phyloP scores from a whole-genome alignment of 140 eudicot genomes.

The Flaveria floridana region DNA sequence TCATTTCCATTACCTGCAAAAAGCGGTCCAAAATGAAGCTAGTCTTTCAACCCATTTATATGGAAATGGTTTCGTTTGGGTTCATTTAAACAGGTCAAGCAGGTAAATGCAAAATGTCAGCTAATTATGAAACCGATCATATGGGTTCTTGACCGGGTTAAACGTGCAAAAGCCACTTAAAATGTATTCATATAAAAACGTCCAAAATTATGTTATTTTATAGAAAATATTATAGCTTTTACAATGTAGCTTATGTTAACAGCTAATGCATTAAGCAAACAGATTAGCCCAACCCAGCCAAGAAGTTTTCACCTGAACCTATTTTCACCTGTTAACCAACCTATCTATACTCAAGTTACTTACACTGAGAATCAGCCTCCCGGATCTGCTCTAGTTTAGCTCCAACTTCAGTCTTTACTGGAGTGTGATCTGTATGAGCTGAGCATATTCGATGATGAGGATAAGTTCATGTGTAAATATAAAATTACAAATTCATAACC shows the following conservation, averaged over 20 bases:
- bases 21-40: slow-evolving; percentile 13
- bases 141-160: neutral
- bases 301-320: neutral
- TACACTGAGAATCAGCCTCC: slow-evolving; percentile 42
- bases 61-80: neutral
- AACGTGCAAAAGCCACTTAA: neutral
- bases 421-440: slow-evolving; percentile 53
- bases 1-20: slow-evolving; percentile 55
- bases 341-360: slow-evolving; percentile 14
- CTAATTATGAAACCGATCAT: neutral
- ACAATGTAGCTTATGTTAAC: neutral
- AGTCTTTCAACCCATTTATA: slow-evolving; percentile 6
- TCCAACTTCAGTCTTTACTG: slow-evolving; percentile 38
- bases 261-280: neutral
- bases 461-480: neutral
- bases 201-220: slow-evolving; percentile 4
- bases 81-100: neutral
- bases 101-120: neutral
- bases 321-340: neutral
- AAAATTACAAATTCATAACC: slow-evolving; percentile 7
- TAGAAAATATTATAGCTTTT: neutral
- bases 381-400: slow-evolving; percentile 26
- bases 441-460: slow-evolving; percentile 30
- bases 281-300: neutral
- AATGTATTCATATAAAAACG: neutral